A percentile compares a stretch with the other conserved stretches of the same genome.
Conservation (phyloP, 768 basidiomycete species). For the Rhodotorula sphaerocarpa region DNA sequence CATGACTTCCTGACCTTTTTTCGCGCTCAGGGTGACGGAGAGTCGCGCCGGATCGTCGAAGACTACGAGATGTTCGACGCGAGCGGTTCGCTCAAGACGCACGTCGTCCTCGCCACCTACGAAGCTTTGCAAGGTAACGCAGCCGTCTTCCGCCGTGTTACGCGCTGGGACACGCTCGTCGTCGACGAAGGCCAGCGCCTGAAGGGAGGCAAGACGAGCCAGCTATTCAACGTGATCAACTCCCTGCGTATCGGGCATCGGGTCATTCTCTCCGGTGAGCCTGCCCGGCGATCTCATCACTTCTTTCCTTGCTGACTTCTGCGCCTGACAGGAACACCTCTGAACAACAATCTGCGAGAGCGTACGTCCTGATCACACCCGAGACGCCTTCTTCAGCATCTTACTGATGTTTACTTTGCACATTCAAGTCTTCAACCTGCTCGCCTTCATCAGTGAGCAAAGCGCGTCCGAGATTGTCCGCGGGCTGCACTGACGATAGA, state of each 20-base stretch:
- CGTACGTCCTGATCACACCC: neutral
- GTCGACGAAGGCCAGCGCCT: conserved; percentile 72
- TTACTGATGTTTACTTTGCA: neutral
- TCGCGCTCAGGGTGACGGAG: conserved; percentile 58
- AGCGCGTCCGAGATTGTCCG: neutral
- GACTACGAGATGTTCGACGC: conserved; percentile 69
- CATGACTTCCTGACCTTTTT: neutral
- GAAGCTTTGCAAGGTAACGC: conserved; percentile 62
- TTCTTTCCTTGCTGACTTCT: no score
- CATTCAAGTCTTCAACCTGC: conserved; percentile 89
- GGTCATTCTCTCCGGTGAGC: conserved; percentile 47
- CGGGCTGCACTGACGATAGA: neutral
- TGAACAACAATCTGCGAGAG: conserved; percentile 95
- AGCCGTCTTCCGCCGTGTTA: conserved; percentile 65
- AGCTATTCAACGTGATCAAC: conserved; percentile 16
- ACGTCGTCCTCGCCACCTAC: conserved; percentile 88
- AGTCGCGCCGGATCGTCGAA: conserved; percentile 69
- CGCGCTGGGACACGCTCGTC: conserved; percentile 85
- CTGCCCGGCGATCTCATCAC: no score
- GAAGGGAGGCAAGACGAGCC: conserved; percentile 57
- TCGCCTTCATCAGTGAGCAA: conserved; percentile 66
- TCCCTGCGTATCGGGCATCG: conserved; percentile 51
- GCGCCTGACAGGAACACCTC: conserved; percentile 65
- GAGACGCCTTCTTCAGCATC: no score
- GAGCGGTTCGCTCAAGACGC: conserved; percentile 30